phyloP scores from a whole-genome alignment of 768 basidiomycete genomes.

The Porpolomopsis calyptriformis region DNA sequence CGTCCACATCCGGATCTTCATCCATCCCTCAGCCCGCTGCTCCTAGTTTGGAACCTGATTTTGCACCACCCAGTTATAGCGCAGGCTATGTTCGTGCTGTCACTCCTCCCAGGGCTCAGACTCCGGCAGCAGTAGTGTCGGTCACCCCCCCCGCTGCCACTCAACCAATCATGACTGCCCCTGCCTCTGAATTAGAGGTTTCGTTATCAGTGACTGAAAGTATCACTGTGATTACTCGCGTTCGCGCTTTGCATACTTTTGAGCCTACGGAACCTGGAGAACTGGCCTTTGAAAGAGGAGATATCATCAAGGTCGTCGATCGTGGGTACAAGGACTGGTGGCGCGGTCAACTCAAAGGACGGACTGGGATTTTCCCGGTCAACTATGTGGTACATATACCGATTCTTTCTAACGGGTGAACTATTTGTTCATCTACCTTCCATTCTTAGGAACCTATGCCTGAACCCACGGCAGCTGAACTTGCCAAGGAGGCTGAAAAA shows the following conservation, averaged over 20 bases:
- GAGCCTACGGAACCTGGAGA: conserved; percentile 83
- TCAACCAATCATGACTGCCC: conserved; percentile 6
- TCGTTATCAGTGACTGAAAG: conserved; percentile 15
- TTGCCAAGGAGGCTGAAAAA: conserved; percentile 73
- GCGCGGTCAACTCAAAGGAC: conserved; percentile 81
- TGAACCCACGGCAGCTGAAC: conserved; percentile 66
- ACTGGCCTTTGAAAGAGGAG: conserved; percentile 83
- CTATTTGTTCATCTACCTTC: background rate
- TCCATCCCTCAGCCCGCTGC: conserved; percentile 16
- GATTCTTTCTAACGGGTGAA: background rate
- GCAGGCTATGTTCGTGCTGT: conserved; percentile 51
- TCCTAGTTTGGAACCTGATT: conserved; percentile 14
- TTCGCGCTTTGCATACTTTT: conserved; percentile 82
- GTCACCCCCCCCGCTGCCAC: conserved; percentile 12
- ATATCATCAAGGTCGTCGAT: conserved; percentile 91
- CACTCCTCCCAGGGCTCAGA: conserved; percentile 27
- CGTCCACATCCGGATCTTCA: conserved; percentile 16
- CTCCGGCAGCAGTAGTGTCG: conserved; percentile 13
- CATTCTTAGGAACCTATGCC: conserved; percentile 63
- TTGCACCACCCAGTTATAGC: conserved; percentile 29
- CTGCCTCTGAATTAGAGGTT: conserved; percentile 10
- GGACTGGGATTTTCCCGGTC: conserved; percentile 93
- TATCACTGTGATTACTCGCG: conserved; percentile 59
- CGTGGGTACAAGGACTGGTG: conserved; percentile 96
- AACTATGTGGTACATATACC: conserved; percentile 75